A percentile compares a stretch with the other conserved stretches of the same genome.
These are phyloP conservation scores for Penicillium thymicola DNA, from an alignment of 2,329 filamentous ascomycete genomes.

Conservation along the genomic window DNA sequence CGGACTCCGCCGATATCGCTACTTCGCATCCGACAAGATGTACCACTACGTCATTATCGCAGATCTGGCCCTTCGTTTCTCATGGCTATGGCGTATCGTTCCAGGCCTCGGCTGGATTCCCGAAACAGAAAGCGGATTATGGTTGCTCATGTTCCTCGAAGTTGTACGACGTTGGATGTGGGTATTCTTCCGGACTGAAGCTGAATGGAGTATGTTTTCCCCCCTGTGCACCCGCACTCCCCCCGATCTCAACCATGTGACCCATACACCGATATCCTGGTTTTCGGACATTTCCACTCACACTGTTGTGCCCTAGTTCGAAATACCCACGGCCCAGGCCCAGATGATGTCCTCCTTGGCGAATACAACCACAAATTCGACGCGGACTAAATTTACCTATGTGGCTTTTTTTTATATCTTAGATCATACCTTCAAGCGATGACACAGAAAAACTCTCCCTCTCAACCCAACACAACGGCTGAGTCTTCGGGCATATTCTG, in stretches of 20 bases:
- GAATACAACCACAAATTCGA: constrained; percentile 67
- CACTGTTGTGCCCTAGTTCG: constrained; percentile 39
- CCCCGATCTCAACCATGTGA: not conserved
- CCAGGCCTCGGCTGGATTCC: constrained; percentile 78
- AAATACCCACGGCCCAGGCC: constrained; percentile 54
- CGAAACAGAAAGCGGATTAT: constrained; percentile 85
- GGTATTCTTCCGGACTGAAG: constrained; percentile 95
- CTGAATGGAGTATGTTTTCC: constrained; percentile 70
- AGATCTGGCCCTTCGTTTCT: constrained; percentile 79
- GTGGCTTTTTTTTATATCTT: constrained; percentile 9
- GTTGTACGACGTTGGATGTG: constrained; percentile 89
- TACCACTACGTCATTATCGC: constrained; percentile 80
- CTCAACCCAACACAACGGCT: not conserved
- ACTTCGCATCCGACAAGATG: constrained; percentile 67
- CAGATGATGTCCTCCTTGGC: constrained; percentile 70
- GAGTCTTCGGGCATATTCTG: not conserved
- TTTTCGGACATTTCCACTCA: constrained; percentile 13
- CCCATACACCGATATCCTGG: not conserved
- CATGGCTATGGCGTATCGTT: constrained; percentile 86
- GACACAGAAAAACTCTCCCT: constrained; percentile 18
- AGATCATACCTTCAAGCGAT: constrained; percentile 4
- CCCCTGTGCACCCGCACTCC: not conserved
- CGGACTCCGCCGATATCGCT: constrained; percentile 70
- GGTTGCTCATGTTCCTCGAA: constrained; percentile 81
- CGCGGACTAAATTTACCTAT: constrained; percentile 47